Base-by-base conservation (phyloP, 306 rosid species). In the Ammopiptanthus mongolicus region DNA sequence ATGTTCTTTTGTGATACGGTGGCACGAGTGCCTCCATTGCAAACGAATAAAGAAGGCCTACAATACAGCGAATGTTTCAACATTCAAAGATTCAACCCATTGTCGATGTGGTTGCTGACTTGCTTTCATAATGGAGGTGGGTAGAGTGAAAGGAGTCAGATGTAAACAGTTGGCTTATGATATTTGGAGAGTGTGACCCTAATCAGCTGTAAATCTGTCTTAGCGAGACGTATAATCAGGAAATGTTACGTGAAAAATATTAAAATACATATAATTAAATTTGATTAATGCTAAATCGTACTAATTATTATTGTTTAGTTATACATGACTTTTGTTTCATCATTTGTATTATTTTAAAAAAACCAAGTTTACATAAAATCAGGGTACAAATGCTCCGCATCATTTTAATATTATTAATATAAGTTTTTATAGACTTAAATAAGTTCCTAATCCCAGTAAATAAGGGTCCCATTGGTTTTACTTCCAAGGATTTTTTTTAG, bases 21-120 rank as follows among this genome's bases (percentile, higher is more conserved):
- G 55, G 59, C 67, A 42, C 13, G 9, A 25, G 23, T 9, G 39
- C 78, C 29, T 25, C 51, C n/a, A 5, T 21, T 19, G 7, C 2
- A 57, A 62, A 34, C 25, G 62, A 19, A 56, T 3, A 23, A 22
- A 72, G 55, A 15, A 55, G 74, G 62, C 74, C 78, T 52, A 63
- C 64, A 31, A 2, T 44, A 18, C 47, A 47, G 33, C 41, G 14
- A 13, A 46, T 37, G 8, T 60, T 60, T 60, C 65, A 60, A 31
- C 13, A 39, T n/a, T 29, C 31, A 52, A 15, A 3, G 37, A 34
- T 36, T 70, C 50, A 69, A 18, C 62, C 50, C 58, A 9, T 23
- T 15, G 28, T 71, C 19, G 53, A 52, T 4, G 75, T 8, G 47
- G 22, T 59, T 59, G 65, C 34, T 25, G 25, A 11, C 47, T 41